A percentile compares a stretch with the other conserved stretches of the same genome.
phyloP scores from a whole-genome alignment of 768 basidiomycete species.

The Lentinula aciculospora region DNA sequence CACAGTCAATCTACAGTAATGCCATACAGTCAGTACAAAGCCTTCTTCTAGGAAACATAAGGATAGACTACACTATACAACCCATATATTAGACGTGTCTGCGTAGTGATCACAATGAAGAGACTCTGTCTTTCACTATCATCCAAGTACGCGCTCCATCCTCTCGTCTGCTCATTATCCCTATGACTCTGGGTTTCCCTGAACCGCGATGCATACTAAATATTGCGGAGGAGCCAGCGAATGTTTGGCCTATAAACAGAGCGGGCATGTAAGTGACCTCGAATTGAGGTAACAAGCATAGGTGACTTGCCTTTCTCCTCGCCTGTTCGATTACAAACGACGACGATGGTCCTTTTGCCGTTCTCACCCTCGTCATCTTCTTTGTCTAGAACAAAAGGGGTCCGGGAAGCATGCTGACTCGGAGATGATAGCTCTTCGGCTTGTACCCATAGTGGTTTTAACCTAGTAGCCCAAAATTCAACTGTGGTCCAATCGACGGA shows the following conservation, averaged over 20 bases:
- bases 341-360: conserved; percentile 42
- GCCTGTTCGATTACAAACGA: conserved; percentile 78
- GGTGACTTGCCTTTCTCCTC: conserved; percentile 64
- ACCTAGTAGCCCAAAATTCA: conserved; percentile 69
- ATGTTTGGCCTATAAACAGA: conserved; percentile 63
- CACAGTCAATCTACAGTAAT: background rate
- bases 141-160: conserved; percentile 59
- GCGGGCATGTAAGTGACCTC: background rate
- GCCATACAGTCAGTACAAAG: no score
- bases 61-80: no score
- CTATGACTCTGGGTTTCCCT: conserved; percentile 48
- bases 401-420: no score
- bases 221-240: conserved; percentile 73
- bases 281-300: background rate
- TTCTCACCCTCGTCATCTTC: background rate
- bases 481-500: conserved; percentile 44
- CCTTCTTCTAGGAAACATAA: no score
- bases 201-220: conserved; percentile 45
- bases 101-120: no score
- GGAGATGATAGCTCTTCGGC: conserved; percentile 6
- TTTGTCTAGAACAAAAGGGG: no score
- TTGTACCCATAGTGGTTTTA: conserved; percentile 54
- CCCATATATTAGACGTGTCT: no score
- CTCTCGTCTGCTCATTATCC: conserved; percentile 53
- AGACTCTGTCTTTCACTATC: no score